These are phyloP conservation scores for Phytophthora constricta DNA, from an alignment of 352 stramenopile genomes.

Conservation along the genomic window DNA sequence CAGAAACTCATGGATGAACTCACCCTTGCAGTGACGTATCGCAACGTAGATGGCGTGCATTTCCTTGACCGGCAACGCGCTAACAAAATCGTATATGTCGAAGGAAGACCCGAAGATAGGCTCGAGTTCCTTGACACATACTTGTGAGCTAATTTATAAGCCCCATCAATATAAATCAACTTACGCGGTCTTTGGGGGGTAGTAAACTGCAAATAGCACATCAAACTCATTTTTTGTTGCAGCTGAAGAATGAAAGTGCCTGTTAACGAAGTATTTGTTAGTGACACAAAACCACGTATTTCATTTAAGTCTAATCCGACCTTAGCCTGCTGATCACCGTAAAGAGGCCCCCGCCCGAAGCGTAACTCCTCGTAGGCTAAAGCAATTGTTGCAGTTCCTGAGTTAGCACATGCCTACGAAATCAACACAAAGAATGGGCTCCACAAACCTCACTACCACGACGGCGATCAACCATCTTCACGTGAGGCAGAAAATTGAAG, in stretches of 20 bases:
- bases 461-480: too few relatives aligned
- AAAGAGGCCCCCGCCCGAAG: too few relatives aligned
- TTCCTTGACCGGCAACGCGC: background rate
- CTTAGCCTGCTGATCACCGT: too few relatives aligned
- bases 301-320: too few relatives aligned
- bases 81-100: background rate
- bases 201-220: background rate
- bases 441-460: too few relatives aligned
- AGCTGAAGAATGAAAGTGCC: background rate
- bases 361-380: too few relatives aligned
- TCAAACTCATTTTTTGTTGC: background rate
- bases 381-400: too few relatives aligned
- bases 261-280: background rate
- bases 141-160: background rate
- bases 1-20: background rate
- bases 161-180: background rate
- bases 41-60: background rate
- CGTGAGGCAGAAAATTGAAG: too few relatives aligned
- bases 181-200: background rate
- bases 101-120: background rate
- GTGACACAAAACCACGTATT: too few relatives aligned
- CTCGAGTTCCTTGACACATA: background rate
- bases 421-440: too few relatives aligned
- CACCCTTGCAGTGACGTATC: background rate
- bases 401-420: too few relatives aligned